Evolutionary conservation across 108 stramenopile genomes (phyloP).

Genomic region (Nannochloropsis granulata): DNA sequence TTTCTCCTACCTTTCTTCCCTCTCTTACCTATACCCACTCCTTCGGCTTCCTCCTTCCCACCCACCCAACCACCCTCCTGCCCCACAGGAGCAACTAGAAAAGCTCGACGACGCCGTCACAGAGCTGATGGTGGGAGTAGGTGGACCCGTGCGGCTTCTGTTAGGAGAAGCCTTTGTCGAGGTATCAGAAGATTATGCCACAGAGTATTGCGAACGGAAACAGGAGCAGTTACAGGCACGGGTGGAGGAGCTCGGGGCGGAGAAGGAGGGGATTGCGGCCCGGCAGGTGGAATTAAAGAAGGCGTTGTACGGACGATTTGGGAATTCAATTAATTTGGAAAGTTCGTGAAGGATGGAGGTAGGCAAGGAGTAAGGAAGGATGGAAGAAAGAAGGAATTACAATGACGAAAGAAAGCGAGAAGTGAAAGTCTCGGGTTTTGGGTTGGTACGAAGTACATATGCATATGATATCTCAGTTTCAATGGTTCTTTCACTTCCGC

Average conservation of each 20-base stretch:
- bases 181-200: neutral
- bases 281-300: neutral
- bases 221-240: neutral
- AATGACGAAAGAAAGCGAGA: no score
- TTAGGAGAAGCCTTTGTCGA: neutral
- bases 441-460: no score
- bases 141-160: neutral
- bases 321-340: neutral
- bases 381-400: no score
- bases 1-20: no score
- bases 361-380: no score
- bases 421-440: no score
- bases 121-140: neutral
- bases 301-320: neutral
- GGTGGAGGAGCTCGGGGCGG: neutral
- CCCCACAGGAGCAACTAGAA: neutral
- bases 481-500: no score
- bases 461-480: no score
- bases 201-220: neutral
- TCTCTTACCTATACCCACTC: no score
- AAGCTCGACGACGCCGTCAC: neutral
- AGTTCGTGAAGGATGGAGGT: neutral
- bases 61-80: neutral
- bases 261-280: neutral
- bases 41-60: no score